Evolutionary conservation across 805 yeast genomes (phyloP), one percentile per base, ranked within the genome.

Genomic region (Henningerozyma blattae): DNA sequence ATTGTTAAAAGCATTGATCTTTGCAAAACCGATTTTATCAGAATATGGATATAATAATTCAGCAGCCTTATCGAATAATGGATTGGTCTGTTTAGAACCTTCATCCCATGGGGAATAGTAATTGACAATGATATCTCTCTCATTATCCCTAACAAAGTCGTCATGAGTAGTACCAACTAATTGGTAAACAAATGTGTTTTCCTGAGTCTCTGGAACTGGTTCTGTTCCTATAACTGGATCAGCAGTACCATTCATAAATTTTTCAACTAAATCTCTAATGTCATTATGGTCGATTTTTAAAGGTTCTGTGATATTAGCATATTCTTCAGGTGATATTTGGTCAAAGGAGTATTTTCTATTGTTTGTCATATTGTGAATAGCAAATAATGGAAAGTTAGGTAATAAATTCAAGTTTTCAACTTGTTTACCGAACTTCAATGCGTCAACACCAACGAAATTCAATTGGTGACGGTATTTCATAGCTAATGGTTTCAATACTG

Each of bases 91-190:
- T 70, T 85, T 84, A 68, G 95, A 86, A 69, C 85, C 95, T 31
- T 95, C 94, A 68, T 95, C 87, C 95, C 95, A 86, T 65, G 95
- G 94, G 35, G 96, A 96, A 55, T 83, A 89, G 64, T 87, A 89
- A 64, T 84, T 82, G 36, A 89, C 94, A 36, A 87, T 59, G 28
- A 81, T 77, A 54, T 80, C 89, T 62, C 77, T 79, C 19, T 43
- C 53, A 36, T 54, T 52, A 50, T 77, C 78, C 17, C 58, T 58
- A 34, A 82, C 69, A 41, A 84, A 63, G 26, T 68, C 70, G 33
- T 81, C 79, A 61, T 84, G 91, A 56, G 77, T 84, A 63, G 76
- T 73, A 47, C 86, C 94, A 42, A 89, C 96, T 46, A 89, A 68
- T 51, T 73, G 77, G 57, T 67, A 65, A 32, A 80, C 87, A n/a